Evolutionary conservation across 1,284 basidiomycete species (phyloP).

Genomic region (Rhodotorula sp.): DNA sequence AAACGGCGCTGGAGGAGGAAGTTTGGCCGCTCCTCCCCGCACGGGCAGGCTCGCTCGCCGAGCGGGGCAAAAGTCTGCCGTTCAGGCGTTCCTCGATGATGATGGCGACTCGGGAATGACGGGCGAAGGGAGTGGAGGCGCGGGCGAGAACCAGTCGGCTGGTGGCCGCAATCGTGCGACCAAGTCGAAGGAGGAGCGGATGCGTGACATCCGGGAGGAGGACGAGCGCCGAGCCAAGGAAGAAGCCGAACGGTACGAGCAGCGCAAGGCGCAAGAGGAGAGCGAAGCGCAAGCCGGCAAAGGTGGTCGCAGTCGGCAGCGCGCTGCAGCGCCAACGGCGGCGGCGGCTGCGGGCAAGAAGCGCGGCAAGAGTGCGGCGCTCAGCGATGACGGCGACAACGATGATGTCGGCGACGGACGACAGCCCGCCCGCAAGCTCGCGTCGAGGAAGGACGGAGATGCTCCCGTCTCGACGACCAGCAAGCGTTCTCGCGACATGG

Average conservation of each 20-base stretch:
- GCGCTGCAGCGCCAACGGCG: background rate
- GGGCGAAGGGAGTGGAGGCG: background rate
- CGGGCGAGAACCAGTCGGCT: background rate
- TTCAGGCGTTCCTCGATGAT: conserved; percentile 12
- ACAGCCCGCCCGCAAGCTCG: conserved; percentile 3
- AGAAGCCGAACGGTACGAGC: conserved; percentile 1
- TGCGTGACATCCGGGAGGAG: conserved; percentile 28
- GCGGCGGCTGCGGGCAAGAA: conserved; percentile 3
- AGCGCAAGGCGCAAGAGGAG: conserved; percentile 1
- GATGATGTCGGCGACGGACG: background rate
- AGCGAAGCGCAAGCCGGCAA: conserved; percentile 1
- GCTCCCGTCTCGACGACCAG: conserved; percentile 13
- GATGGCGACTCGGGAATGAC: conserved; percentile 1
- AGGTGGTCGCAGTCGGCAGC: background rate
- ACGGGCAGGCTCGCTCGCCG: conserved; percentile 1
- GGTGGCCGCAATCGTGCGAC: background rate
- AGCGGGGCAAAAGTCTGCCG: background rate
- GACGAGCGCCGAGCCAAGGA: conserved; percentile 12
- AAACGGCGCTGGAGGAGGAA: background rate
- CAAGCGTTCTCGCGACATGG: conserved; percentile 9
- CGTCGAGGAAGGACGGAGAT: conserved; percentile 14
- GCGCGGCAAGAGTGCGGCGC: conserved; percentile 4
- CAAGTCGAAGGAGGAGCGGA: conserved; percentile 23
- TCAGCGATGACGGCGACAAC: background rate
- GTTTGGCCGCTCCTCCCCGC: background rate